These are phyloP conservation scores for Kazachstania martiniae DNA, from an alignment of 805 yeast genomes.

Conservation along the genomic window DNA sequence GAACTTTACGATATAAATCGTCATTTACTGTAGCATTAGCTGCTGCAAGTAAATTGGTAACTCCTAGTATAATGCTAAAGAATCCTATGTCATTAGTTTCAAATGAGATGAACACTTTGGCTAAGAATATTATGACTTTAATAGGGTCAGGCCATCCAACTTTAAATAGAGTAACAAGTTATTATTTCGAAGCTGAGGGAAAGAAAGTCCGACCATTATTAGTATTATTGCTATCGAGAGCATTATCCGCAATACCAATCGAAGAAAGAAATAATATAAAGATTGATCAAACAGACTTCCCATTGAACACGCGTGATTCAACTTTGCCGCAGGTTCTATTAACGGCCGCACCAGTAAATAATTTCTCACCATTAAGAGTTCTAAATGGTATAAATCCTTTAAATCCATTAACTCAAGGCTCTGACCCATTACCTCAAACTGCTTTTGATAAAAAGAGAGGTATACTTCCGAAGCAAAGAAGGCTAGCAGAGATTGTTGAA, in stretches of 20 bases:
- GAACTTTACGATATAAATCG: slow-evolving; percentile 16
- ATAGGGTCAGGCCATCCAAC: slow-evolving; percentile 94
- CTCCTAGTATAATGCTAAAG: slow-evolving; percentile 44
- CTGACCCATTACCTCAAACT: slow-evolving; percentile 51
- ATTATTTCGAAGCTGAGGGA: slow-evolving; percentile 93
- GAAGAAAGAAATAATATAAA: slow-evolving; percentile 52
- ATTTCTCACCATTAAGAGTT: slow-evolving; percentile 67
- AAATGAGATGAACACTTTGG: slow-evolving; percentile 83
- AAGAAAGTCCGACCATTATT: slow-evolving; percentile 89
- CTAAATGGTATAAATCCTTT: slow-evolving; percentile 90
- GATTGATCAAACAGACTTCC: slow-evolving; percentile 56
- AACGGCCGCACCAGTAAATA: slow-evolving; percentile 23
- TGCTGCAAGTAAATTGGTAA: slow-evolving; percentile 65
- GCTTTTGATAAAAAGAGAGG: slow-evolving; percentile 47
- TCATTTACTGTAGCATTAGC: slow-evolving; percentile 48
- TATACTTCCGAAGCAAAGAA: slow-evolving; percentile 85
- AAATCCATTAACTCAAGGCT: slow-evolving; percentile 76
- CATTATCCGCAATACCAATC: slow-evolving; percentile 64
- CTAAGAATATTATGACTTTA: slow-evolving; percentile 72
- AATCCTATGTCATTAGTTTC: slow-evolving; percentile 91
- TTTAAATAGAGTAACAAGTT: slow-evolving; percentile 81
- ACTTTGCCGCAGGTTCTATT: not conserved
- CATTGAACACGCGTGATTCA: slow-evolving; percentile 7
- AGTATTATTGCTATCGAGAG: slow-evolving; percentile 73
- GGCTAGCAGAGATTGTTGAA: slow-evolving; percentile 94